Conservation (phyloP, 495 filamentous ascomycete species). For the Penicillium bialowiezense region DNA sequence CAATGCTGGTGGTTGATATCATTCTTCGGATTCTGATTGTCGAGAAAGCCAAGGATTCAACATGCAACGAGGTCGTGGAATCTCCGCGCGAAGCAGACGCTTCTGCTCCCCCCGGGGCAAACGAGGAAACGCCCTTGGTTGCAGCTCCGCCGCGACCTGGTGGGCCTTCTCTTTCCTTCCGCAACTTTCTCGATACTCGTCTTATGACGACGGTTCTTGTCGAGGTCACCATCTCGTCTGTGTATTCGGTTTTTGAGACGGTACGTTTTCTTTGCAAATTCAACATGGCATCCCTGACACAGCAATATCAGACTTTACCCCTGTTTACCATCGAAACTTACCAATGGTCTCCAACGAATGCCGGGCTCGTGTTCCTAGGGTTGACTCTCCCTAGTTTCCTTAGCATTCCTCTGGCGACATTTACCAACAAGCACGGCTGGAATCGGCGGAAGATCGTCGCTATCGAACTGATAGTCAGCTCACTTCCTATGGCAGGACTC, state of each 20-base stretch:
- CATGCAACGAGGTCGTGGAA: neutral
- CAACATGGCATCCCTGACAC: neutral
- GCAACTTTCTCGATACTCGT: constrained; percentile 1
- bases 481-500: neutral
- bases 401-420: constrained; percentile 9
- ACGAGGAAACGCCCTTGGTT: neutral
- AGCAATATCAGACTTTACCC: constrained; percentile 2
- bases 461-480: neutral
- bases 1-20: constrained; percentile 4
- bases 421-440: neutral
- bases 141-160: neutral
- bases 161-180: neutral
- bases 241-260: constrained; percentile 1
- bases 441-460: constrained; percentile 4
- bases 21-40: constrained; percentile 2
- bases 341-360: constrained; percentile 8
- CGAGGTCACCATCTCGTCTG: constrained; percentile 1
- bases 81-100: neutral
- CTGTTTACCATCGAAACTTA: constrained; percentile 9
- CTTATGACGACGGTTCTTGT: neutral
- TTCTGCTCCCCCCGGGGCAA: neutral
- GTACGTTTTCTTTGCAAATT: no score
- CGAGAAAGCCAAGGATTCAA: neutral
- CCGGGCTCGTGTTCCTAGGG: constrained; percentile 6
- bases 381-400: constrained; percentile 8